Conservation (phyloP, 495 filamentous ascomycete species). For the Neurospora sp. region DNA sequence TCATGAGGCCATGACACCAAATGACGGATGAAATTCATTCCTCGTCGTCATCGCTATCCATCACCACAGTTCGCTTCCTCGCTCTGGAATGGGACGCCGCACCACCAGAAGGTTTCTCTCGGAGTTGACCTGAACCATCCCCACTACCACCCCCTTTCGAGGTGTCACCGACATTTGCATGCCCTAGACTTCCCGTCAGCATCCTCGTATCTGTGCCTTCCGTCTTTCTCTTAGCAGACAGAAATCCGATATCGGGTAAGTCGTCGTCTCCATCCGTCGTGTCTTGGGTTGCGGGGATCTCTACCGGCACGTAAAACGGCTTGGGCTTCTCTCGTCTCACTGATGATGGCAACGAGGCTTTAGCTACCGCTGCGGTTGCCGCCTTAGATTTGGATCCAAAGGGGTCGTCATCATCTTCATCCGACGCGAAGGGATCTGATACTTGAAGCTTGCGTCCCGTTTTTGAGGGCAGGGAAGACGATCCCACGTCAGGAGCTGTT, state of each 20-base stretch:
- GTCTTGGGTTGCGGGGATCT: constrained; percentile 23
- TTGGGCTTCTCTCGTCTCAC: neutral
- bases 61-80: neutral
- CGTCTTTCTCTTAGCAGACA: constrained; percentile 11
- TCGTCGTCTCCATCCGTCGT: constrained; percentile 16
- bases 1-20: neutral
- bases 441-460: neutral
- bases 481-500: constrained; percentile 4
- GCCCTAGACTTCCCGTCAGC: neutral
- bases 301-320: constrained; percentile 24
- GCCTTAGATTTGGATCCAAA: neutral
- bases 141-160: neutral
- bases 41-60: constrained; percentile 3
- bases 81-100: neutral
- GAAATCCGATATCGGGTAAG: constrained; percentile 26
- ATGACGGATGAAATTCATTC: neutral
- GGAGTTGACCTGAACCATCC: neutral
- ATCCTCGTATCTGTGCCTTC: neutral
- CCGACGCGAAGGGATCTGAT: neutral
- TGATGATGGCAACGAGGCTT: neutral
- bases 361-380: neutral
- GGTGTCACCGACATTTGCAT: neutral
- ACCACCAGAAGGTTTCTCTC: neutral
- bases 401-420: neutral
- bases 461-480: constrained; percentile 6